These are phyloP conservation scores for Cutaneotrichosporon cavernicola DNA, from an alignment of 1,284 basidiomycete genomes.

Conservation along the genomic window DNA sequence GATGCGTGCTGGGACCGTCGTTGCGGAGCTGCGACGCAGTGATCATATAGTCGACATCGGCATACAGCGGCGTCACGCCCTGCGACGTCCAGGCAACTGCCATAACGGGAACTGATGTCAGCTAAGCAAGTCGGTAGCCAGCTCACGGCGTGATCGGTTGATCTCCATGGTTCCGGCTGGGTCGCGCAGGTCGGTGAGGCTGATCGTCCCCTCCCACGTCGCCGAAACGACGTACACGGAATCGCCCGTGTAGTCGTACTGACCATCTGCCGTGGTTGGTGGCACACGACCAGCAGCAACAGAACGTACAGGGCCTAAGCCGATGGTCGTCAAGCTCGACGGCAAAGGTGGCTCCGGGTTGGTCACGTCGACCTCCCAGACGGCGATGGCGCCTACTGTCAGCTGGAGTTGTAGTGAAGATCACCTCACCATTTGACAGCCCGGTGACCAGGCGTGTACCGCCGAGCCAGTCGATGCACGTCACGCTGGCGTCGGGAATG, in stretches of 20 bases:
- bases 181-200: conserved; percentile 42
- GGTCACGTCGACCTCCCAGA: conserved; percentile 61
- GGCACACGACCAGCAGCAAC: conserved; percentile 34
- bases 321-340: conserved; percentile 29
- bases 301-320: conserved; percentile 32
- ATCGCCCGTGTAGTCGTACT: conserved; percentile 31
- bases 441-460: conserved; percentile 74
- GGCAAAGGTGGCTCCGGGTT: conserved; percentile 41
- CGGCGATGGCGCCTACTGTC: conserved; percentile 65
- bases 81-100: conserved; percentile 40
- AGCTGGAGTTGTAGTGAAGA: neutral
- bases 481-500: conserved; percentile 68
- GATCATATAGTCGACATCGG: conserved; percentile 45
- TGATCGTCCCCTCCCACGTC: conserved; percentile 36
- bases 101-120: conserved; percentile 37
- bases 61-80: conserved; percentile 33
- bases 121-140: neutral
- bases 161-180: conserved; percentile 27
- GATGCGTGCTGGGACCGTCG: conserved; percentile 17
- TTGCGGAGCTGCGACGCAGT: conserved; percentile 35
- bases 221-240: conserved; percentile 33
- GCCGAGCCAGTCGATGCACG: conserved; percentile 81
- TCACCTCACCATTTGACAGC: conserved; percentile 68
- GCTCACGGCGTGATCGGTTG: conserved; percentile 36
- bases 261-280: conserved; percentile 25